These are phyloP conservation scores for Stagonosporopsis chrysanthemi DNA, from an alignment of 2,329 filamentous ascomycete genomes.

Conservation along the genomic window DNA sequence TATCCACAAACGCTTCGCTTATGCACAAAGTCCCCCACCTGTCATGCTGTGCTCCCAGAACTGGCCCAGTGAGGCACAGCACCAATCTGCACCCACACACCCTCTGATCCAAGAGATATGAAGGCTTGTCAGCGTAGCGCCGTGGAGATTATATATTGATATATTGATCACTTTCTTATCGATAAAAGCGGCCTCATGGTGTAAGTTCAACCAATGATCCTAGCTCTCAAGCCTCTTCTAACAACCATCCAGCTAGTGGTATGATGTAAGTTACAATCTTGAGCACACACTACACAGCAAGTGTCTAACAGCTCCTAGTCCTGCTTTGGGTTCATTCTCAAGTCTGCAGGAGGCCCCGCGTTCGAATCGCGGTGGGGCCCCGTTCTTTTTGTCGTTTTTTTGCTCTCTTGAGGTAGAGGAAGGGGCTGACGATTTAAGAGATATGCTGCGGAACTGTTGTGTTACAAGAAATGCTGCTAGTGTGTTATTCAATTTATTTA, in stretches of 20 bases:
- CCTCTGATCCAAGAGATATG: too few species aligned
- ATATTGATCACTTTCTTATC: slow-evolving; percentile 2
- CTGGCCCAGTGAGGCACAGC: not conserved
- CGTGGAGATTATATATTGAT: not conserved
- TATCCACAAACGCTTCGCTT: not conserved
- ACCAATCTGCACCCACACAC: not conserved
- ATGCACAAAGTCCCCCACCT: not conserved
- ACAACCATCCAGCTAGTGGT: slow-evolving; percentile 13
- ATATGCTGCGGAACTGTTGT: too few species aligned
- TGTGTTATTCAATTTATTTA: too few species aligned
- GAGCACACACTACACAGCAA: not conserved
- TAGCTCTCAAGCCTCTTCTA: not conserved
- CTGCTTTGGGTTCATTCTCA: slow-evolving; percentile 16
- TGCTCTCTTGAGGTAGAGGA: too few species aligned
- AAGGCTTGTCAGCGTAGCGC: not conserved
- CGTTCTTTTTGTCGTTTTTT: slow-evolving; percentile 1
- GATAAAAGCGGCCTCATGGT: slow-evolving; percentile 23
- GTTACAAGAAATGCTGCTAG: too few species aligned
- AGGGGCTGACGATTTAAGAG: too few species aligned
- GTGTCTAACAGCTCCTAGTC: slow-evolving; percentile 3
- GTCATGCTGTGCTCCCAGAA: not conserved
- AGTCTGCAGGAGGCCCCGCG: slow-evolving; percentile 19
- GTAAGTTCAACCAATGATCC: not conserved
- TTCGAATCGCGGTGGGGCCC: slow-evolving; percentile 21
- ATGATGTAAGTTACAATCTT: slow-evolving; percentile 10